Conservation (phyloP, 371 early-diverging fungal species). For the Thermomucor indicae-seudaticae region DNA sequence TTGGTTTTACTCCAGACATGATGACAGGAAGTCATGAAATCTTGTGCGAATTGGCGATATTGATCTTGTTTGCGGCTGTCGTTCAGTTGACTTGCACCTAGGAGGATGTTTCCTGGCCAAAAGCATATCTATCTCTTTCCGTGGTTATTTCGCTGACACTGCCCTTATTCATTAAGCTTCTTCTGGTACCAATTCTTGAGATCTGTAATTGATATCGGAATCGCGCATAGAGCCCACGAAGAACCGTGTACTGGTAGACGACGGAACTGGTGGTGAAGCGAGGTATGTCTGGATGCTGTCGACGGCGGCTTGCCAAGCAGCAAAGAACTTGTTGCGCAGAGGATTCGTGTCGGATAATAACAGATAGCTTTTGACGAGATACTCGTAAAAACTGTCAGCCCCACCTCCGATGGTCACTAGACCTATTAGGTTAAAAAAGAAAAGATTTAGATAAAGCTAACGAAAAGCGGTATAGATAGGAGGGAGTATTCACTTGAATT, state of each 20-base stretch:
- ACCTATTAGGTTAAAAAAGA: constrained; percentile 21
- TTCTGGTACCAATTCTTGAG: constrained; percentile 43
- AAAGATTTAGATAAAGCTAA: background rate
- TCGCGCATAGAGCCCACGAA: too few relatives aligned
- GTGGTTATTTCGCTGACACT: too few relatives aligned
- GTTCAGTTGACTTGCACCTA: constrained; percentile 34
- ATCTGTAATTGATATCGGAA: too few relatives aligned
- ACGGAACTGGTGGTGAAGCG: constrained; percentile 22
- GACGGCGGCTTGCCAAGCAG: constrained; percentile 36
- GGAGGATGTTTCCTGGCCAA: constrained; percentile 37
- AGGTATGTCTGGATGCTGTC: constrained; percentile 48
- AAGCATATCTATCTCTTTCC: constrained; percentile 31
- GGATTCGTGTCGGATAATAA: constrained; percentile 41
- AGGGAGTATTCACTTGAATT: too few relatives aligned
- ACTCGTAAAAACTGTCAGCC: constrained; percentile 91
- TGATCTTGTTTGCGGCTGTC: constrained; percentile 10
- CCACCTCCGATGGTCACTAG: constrained; percentile 53
- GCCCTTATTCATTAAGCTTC: constrained; percentile 34
- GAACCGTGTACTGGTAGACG: constrained; percentile 22
- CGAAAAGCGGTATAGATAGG: too few relatives aligned
- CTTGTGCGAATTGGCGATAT: constrained; percentile 29
- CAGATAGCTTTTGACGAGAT: constrained; percentile 68
- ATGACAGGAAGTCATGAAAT: constrained; percentile 38
- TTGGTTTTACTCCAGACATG: too few relatives aligned
- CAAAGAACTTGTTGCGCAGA: constrained; percentile 32